These are phyloP conservation scores for Fusarium ramigenum DNA, from an alignment of 2,329 filamentous ascomycete species.

Conservation along the genomic window DNA sequence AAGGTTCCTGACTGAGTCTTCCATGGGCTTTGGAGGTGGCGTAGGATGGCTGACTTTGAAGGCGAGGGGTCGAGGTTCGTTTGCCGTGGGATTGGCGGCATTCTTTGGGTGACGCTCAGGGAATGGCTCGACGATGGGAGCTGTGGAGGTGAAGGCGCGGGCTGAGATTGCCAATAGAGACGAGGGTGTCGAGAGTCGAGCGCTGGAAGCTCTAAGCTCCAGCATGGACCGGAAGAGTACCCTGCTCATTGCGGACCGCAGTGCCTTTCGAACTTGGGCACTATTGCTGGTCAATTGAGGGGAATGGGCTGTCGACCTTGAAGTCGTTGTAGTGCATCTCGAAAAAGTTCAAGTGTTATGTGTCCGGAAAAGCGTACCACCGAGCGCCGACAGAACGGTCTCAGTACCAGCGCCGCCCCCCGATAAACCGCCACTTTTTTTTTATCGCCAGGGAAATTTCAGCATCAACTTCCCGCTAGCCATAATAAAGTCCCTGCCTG, in stretches of 20 bases:
- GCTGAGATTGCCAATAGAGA: constrained; percentile 42
- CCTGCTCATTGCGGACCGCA: constrained; percentile 60
- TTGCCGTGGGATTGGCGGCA: constrained; percentile 49
- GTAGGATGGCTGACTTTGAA: constrained; percentile 53
- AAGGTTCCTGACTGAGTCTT: constrained; percentile 66
- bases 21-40: constrained; percentile 53
- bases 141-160: constrained; percentile 48
- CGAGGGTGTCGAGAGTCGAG: constrained; percentile 36
- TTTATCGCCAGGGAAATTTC: constrained; percentile 43
- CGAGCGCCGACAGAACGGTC: constrained; percentile 40
- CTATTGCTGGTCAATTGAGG: constrained; percentile 38
- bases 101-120: constrained; percentile 49
- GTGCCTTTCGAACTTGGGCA: constrained; percentile 38
- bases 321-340: constrained; percentile 29
- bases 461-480: constrained; percentile 33
- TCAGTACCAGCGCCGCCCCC: constrained; percentile 22
- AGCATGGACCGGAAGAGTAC: constrained; percentile 70
- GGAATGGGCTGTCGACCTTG: constrained; percentile 26
- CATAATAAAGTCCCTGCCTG: constrained; percentile 35
- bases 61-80: constrained; percentile 48
- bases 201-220: constrained; percentile 62
- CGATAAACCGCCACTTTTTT: constrained; percentile 46
- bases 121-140: constrained; percentile 58
- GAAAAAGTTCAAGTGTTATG: constrained; percentile 41
- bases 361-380: constrained; percentile 48